phyloP scores from a whole-genome alignment of 2,329 filamentous ascomycete species.

The Ascochyta pisi region DNA sequence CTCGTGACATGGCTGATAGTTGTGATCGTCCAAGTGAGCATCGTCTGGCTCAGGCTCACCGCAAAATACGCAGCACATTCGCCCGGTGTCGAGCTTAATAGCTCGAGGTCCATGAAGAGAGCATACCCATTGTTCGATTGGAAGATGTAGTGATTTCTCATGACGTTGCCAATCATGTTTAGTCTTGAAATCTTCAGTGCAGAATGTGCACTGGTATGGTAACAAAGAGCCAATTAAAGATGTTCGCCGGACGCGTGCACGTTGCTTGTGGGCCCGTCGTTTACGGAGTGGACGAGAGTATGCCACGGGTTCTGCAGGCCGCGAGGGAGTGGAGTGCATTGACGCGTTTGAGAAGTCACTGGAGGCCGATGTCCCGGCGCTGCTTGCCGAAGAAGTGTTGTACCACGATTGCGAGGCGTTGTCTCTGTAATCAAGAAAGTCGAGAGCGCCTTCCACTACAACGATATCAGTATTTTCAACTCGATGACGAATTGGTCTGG shows the following conservation, averaged over 20 bases:
- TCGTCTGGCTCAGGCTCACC: constrained; percentile 11
- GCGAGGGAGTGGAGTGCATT: constrained; percentile 7
- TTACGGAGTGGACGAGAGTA: constrained; percentile 9
- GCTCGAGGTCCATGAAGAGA: constrained; percentile 5
- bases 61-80: constrained; percentile 18
- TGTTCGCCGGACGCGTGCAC: constrained; percentile 18
- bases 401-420: constrained; percentile 8
- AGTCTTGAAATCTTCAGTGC: constrained; percentile 39
- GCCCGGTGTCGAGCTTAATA: constrained; percentile 10
- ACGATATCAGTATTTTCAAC: neutral
- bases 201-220: constrained; percentile 41
- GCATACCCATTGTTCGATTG: constrained; percentile 38
- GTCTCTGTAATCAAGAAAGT: constrained; percentile 5
- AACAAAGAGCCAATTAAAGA: constrained; percentile 16
- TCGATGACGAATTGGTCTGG: fast-evolving
- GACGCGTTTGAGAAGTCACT: constrained; percentile 25
- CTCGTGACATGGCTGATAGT: constrained; percentile 31
- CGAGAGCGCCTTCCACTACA: neutral
- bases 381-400: constrained; percentile 31
- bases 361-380: constrained; percentile 32
- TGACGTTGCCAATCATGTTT: constrained; percentile 42
- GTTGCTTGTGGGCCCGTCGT: constrained; percentile 14
- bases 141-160: constrained; percentile 39
- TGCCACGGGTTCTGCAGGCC: neutral
- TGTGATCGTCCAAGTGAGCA: constrained; percentile 25